A percentile compares a stretch with the other conserved stretches of the same genome.
Conservation (phyloP, 75 land plant species). For the Selaginella tamariscina region DNA sequence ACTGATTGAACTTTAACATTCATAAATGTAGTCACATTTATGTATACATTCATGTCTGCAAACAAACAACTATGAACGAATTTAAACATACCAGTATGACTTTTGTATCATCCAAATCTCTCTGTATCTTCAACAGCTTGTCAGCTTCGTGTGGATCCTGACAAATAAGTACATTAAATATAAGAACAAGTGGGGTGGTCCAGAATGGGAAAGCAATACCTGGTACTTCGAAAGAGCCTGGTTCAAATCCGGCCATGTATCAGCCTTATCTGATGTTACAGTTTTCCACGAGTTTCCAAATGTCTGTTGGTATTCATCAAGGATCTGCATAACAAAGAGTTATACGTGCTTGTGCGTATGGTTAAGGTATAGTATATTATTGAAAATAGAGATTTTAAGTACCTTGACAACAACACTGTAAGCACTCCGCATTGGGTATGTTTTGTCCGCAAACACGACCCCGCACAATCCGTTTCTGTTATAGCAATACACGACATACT, state of each 20-base stretch:
- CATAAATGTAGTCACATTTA: not conserved
- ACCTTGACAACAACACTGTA: conserved; percentile 89
- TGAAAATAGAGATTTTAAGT: not conserved
- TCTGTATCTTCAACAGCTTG: conserved; percentile 84
- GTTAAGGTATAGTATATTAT: not conserved
- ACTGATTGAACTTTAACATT: not conserved
- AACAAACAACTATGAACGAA: not conserved
- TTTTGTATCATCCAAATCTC: conserved; percentile 93
- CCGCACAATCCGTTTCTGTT: conserved; percentile 72
- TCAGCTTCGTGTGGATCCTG: conserved; percentile 98
- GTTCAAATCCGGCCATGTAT: conserved; percentile 74
- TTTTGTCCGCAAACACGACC: conserved; percentile 71
- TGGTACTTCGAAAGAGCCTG: conserved; percentile 69
- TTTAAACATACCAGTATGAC: conserved; percentile 59
- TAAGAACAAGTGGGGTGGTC: no score
- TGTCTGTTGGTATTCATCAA: conserved; percentile 73
- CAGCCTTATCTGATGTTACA: conserved; percentile 40
- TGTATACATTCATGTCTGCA: not conserved
- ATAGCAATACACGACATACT: conserved; percentile 84
- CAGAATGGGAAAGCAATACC: conserved; percentile 27
- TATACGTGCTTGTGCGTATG: not conserved
- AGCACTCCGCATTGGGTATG: conserved; percentile 88
- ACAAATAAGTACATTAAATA: not conserved
- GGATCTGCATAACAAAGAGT: conserved; percentile 31
- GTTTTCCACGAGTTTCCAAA: conserved; percentile 84